Base-by-base conservation (phyloP, 2,329 filamentous ascomycete genomes). In the Penicillium fuscoglaucum region DNA sequence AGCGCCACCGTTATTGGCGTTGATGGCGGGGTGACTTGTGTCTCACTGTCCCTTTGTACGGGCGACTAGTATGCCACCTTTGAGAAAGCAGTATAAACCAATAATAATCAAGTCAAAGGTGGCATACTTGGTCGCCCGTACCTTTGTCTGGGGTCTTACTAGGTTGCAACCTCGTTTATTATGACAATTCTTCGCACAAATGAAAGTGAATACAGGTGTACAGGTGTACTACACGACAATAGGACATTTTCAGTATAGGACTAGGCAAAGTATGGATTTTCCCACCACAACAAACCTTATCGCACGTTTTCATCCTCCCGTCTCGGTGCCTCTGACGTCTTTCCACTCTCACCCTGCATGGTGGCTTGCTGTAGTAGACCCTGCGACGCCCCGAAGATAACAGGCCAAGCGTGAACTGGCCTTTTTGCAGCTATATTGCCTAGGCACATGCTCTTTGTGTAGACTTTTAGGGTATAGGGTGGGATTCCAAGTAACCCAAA, bases 331-430 rank as follows among this genome's bases (percentile, higher is more conserved):
- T 50, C 51, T 58, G 44, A 58, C 51, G 31, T 58, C 15, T 26
- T 29, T 19, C 43, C 35, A 56, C 37, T 45, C 37, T 35, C 28
- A 10, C 9, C 28, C 35, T 58, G 58, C 60, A 62, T 55, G 55
- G 49, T 61, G 60, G 60, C 60, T 61, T 55, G 55, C 55, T 54
- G 48, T 54, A 48, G 45, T 35, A 51, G 2, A n/a, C 54, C 45
- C 41, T 37, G 31, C 24, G 41, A 15, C 1, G 26, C 26, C 26
- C 10, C 51, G 33, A 55, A 21, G 33, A 52, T 47, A 43, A 53
- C 28, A 47, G 55, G 29, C 24, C 50, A 53, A 31, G 40, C 19
- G 39, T 29, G 26, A 35, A 52, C 52, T 35, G 41, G n/a, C 55
- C 17, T 28, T 28, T 28, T 41, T 37, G 46, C 39, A 21, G 47